Base-by-base conservation (phyloP, 176 grass and related monocot species). In the Lolium multiflorum region DNA sequence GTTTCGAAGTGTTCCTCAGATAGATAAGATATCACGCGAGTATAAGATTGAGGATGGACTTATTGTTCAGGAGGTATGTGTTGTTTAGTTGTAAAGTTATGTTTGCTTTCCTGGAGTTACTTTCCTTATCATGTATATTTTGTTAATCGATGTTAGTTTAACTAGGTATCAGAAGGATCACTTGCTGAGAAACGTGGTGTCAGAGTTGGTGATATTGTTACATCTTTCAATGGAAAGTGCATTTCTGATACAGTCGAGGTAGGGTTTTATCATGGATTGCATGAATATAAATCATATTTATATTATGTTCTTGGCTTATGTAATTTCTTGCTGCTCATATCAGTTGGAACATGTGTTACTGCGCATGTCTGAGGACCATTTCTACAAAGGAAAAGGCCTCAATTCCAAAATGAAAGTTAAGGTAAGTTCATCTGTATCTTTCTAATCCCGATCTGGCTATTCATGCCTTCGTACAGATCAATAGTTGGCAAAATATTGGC, bases 161-260 rank as follows among this genome's bases (percentile, higher is more conserved):
- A 62, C 3, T 7, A 79, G 56, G n/a, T 79, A 9, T 46, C 57
- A 25, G 77, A 4, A 46, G 20, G 5, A 63, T 79, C 57, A 2
- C 3, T 24, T 63, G 77, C 20, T 25, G 77, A 79, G n/a, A 46
- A 46, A 17, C 56, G 16, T 25, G 77, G 77, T 25, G 77, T 79
- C 16, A 79, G 57, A 60, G 9, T 62, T 0, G 57, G 39, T 47
- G 77, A 79, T 79, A 79, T 79, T 62, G 16, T 79, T 44, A 12
- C 21, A 26, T 9, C 6, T 9, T 58, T 61, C 11, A 79, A 62
- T 13, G n/a, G 77, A 25, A 1, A 79, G 24, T 63, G 12, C 12
- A 51, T 51, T 51, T 51, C 49, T 15, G 49, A 51, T 51, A 51
- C 49, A 51, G 49, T 51, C 11, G 49, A 51, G 49, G 49, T 51